Base-by-base conservation (phyloP, 176 grass and related monocot species). In the Areca catechu region DNA sequence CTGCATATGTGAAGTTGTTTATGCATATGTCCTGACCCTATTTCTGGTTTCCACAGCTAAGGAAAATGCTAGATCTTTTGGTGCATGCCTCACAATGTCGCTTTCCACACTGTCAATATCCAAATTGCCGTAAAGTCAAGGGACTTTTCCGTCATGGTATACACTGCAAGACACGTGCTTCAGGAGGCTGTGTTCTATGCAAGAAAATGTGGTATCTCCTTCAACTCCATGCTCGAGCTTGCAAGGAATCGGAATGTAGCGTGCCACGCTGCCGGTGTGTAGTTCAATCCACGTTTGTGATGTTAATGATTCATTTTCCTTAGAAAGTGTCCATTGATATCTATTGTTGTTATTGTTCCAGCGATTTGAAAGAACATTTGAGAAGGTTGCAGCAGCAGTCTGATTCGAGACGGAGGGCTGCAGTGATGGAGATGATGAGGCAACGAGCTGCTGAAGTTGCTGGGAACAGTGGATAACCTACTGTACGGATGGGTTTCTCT, bases 391-490 rank as follows among this genome's bases (percentile, higher is more conserved):
- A 99, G 56, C 94, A 99, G 54, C 94, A 93, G 68, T 85, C 94
- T 22, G 94, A 99, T 77, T 99, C 94, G 19, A 77, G 94, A 56
- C 83, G 88, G 64, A 82, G 94, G 57, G 94, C 94, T 86, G 94
- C 94, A 58, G 88, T 99, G 49, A 99, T 91, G 73, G 94, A 99
- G 74, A 97, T 97, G 93, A 91, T 97, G 92, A 97, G 92, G 66
- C 86, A 97, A 29, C 89, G 92, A 72, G 83, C 86, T 29, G 91
- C 86, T 1, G 90, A 95, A 77, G 82, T 95, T 56, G 85, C 92
- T 48, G 82, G 75, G 63, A 85, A 66, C 21, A 69, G 71, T 49
- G 77, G 85, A 66, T 76, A 59, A 37, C 74, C 70, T 56, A 67
- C 66, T 78, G 78, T 86, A 82, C 74, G 82, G 65, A 62, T 81